A percentile compares a stretch with the other conserved stretches of the same genome.
Evolutionary conservation across 2,329 filamentous ascomycete genomes (phyloP).

Genomic region (Pseudogymnoascus sp.): DNA sequence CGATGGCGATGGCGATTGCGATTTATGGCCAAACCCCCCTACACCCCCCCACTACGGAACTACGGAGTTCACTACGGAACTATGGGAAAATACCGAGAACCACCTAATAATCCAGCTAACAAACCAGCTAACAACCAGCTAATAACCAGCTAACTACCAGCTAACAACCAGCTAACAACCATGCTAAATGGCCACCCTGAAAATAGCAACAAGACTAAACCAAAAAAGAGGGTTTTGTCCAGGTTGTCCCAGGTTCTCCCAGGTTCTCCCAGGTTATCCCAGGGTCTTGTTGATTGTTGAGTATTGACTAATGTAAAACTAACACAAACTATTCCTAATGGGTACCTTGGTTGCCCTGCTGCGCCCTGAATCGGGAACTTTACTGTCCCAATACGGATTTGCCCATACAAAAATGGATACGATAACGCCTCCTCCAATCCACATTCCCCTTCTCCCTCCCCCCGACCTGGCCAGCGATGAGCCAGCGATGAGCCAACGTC

Average conservation of each 20-base stretch:
- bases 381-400: background rate
- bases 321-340: background rate
- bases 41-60: background rate
- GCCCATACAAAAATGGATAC: background rate
- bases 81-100: background rate
- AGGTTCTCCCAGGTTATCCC: background rate
- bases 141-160: background rate
- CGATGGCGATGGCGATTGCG: background rate
- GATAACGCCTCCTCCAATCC: background rate
- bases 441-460: background rate
- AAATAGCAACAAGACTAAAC: background rate
- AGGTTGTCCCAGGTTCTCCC: background rate
- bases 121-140: background rate
- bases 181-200: conserved; percentile 1
- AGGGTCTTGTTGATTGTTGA: background rate
- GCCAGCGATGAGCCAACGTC: background rate
- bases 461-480: background rate
- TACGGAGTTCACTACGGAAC: background rate
- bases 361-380: background rate
- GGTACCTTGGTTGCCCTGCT: background rate
- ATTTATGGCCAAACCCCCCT: background rate
- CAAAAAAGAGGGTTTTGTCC: background rate
- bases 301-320: background rate
- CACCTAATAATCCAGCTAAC: background rate
- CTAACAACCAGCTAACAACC: background rate